Percentiles rank a stretch among this genome's conserved stretches.
These are phyloP conservation scores for Ophiostoma australiae DNA, from an alignment of 2,329 filamentous ascomycete species.

Conservation along the genomic window DNA sequence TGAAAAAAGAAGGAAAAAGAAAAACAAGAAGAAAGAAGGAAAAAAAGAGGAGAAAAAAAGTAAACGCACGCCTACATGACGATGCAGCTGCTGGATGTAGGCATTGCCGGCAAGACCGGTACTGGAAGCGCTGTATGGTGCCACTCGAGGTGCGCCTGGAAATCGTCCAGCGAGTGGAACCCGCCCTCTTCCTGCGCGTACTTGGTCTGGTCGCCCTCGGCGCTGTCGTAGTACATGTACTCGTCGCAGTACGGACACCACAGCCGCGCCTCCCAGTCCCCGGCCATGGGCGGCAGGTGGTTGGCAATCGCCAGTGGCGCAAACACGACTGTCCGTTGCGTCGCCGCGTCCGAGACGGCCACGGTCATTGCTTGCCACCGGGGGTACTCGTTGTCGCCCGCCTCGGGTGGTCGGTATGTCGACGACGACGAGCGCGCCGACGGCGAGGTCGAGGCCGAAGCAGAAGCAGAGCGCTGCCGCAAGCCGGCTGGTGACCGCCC, in stretches of 20 bases:
- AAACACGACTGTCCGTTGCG: conserved; percentile 49
- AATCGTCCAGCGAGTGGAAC: conserved; percentile 45
- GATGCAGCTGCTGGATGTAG: conserved; percentile 37
- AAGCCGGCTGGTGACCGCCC: background rate
- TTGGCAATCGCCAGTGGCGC: conserved; percentile 55
- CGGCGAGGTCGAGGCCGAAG: conserved; percentile 1
- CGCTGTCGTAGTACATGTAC: conserved; percentile 46
- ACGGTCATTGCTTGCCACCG: conserved; percentile 52
- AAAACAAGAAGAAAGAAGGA: background rate
- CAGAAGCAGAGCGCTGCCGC: background rate
- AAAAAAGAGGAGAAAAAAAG: background rate
- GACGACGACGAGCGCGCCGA: conserved; percentile 18
- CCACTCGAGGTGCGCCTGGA: conserved; percentile 56
- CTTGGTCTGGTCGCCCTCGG: conserved; percentile 47
- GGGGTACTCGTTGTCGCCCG: conserved; percentile 31
- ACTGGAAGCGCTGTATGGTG: conserved; percentile 45
- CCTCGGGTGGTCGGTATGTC: conserved; percentile 24
- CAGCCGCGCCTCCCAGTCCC: conserved; percentile 50
- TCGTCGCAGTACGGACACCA: conserved; percentile 56
- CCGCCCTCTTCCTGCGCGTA: conserved; percentile 46
- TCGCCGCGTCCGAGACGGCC: conserved; percentile 38
- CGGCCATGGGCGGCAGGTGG: conserved; percentile 47
- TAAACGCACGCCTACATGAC: conserved; percentile 25
- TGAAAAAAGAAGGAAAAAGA: background rate
- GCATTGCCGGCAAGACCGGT: conserved; percentile 33